Conservation (phyloP, 495 filamentous ascomycete species). For the Aspergillus biplanus region DNA sequence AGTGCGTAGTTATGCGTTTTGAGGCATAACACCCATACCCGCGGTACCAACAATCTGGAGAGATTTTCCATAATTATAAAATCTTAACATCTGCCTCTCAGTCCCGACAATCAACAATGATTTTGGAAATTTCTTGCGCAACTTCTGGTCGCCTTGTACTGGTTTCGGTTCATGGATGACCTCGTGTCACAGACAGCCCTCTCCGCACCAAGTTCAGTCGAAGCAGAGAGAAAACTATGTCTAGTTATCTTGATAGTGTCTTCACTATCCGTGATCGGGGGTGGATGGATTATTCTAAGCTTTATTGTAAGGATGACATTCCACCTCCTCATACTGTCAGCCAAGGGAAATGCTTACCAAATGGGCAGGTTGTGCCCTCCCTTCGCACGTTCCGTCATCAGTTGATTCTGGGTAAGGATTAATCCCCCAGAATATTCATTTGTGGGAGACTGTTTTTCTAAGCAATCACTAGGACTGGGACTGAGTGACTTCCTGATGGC, state of each 20-base stretch:
- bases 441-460: too few relatives aligned
- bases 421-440: neutral
- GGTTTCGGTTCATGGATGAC: conserved; percentile 7
- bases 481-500: conserved; percentile 18
- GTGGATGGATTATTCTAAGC: conserved; percentile 10
- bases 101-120: neutral
- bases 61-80: neutral
- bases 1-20: too few relatives aligned
- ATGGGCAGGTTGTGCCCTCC: conserved; percentile 9
- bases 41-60: neutral
- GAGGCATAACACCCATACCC: too few relatives aligned
- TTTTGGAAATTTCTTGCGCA: neutral
- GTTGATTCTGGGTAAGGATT: conserved; percentile 8
- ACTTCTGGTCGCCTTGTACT: neutral
- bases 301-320: conserved; percentile 1
- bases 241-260: conserved; percentile 6
- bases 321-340: neutral
- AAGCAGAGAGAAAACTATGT: conserved; percentile 16
- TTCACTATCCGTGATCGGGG: conserved; percentile 6
- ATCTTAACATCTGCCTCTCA: neutral
- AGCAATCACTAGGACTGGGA: neutral
- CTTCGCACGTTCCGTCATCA: conserved; percentile 16
- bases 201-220: conserved; percentile 7
- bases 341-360: neutral
- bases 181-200: neutral